Evolutionary conservation across 257 asterid genomes (phyloP).

Genomic region (Dorcoceras hygrometricum): DNA sequence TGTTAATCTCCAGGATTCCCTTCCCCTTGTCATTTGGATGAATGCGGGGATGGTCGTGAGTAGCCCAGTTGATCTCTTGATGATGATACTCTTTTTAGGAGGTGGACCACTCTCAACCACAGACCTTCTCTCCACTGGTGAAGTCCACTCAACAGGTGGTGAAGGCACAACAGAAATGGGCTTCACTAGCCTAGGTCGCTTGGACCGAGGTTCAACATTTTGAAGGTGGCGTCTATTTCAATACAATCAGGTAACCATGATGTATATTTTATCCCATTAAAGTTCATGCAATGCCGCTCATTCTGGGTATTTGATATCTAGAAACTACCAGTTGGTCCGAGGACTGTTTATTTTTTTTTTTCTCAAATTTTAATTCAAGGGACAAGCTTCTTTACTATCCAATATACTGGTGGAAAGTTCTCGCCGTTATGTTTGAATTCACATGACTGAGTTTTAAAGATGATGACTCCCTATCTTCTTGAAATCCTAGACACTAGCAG

Average conservation of each 20-base stretch:
- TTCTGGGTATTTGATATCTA: conserved; percentile 14
- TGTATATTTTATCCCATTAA: conserved; percentile 3
- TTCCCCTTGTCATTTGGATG: too few relatives aligned
- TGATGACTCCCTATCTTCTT: neutral
- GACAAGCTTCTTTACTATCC: conserved; percentile 10
- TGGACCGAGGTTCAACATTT: conserved; percentile 36
- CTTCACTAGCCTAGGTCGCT: too few relatives aligned
- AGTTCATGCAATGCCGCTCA: neutral
- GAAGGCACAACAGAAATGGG: too few relatives aligned
- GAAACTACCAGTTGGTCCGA: conserved; percentile 1
- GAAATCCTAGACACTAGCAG: conserved; percentile 1
- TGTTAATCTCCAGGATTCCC: too few relatives aligned
- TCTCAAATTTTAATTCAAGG: neutral
- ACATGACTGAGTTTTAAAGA: neutral
- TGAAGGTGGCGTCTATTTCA: conserved; percentile 56
- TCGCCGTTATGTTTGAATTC: neutral
- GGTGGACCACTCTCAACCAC: too few relatives aligned
- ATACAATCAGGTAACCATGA: conserved; percentile 75
- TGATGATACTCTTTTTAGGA: too few relatives aligned
- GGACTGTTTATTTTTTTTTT: conserved; percentile 2
- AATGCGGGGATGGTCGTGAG: too few relatives aligned
- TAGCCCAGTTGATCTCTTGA: too few relatives aligned
- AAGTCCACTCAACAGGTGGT: too few relatives aligned
- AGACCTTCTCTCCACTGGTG: too few relatives aligned
- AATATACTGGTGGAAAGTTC: neutral